Conservation (phyloP, 208 protist genomes). For the Balamuthia mandrillaris region DNA sequence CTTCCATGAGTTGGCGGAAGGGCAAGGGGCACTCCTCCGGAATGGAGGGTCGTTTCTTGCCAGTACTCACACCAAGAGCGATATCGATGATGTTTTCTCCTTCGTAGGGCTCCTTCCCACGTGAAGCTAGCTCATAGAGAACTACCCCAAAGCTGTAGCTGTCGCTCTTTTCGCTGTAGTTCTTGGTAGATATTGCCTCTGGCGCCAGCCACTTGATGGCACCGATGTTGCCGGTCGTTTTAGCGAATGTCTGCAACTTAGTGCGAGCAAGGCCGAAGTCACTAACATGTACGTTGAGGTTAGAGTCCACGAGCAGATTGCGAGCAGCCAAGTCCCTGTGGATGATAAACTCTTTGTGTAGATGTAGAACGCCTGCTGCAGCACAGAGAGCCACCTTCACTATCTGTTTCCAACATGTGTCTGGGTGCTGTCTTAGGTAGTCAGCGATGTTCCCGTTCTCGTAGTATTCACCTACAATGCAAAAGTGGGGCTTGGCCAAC, state of each 20-base stretch:
- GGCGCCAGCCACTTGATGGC: constrained; percentile 34
- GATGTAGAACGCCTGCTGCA: background rate
- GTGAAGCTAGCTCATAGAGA: background rate
- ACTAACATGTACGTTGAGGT: background rate
- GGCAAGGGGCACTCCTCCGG: background rate
- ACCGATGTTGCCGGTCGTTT: constrained; percentile 2
- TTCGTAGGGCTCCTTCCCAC: constrained; percentile 25
- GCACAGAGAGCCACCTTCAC: background rate
- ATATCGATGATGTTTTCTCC: background rate
- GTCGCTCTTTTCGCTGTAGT: constrained; percentile 27
- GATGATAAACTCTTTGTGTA: constrained; percentile 1
- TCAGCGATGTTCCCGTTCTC: background rate
- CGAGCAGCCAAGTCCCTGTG: background rate
- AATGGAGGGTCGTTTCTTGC: background rate
- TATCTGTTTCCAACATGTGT: background rate
- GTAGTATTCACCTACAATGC: constrained; percentile 13
- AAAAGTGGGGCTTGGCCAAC: background rate
- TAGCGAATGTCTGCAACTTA: background rate
- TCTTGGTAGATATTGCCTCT: background rate
- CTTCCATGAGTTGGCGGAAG: constrained; percentile 1
- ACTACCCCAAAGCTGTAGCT: constrained; percentile 17
- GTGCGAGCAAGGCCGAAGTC: background rate
- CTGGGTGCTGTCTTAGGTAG: background rate
- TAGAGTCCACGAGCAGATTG: background rate
- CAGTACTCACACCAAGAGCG: background rate